phyloP scores from a whole-genome alignment of 768 basidiomycete genomes.

The Psilocybe sp. region DNA sequence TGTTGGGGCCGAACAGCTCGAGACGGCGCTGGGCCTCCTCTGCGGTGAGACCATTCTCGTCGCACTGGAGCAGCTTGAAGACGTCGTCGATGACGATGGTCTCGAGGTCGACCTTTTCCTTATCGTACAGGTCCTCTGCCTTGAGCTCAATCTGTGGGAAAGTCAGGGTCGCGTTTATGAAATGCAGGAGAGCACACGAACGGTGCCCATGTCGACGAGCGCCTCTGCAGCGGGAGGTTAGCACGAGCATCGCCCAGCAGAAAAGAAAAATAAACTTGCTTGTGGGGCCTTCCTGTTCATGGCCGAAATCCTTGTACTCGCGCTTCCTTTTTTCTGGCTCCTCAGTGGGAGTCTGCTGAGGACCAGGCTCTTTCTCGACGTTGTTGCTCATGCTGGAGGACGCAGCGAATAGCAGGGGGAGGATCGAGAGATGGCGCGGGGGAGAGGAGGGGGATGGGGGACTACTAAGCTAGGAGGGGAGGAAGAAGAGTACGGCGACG shows the following conservation, averaged over 20 bases:
- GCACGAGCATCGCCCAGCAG: slow-evolving; percentile 10
- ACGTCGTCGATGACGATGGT: slow-evolving; percentile 96
- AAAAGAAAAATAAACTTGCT: slow-evolving; percentile 44
- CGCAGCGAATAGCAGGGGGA: slow-evolving; percentile 8
- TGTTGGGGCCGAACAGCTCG: slow-evolving; percentile 95
- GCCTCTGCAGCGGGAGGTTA: slow-evolving; percentile 50
- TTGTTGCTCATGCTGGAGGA: slow-evolving; percentile 19
- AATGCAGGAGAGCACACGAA: slow-evolving; percentile 28
- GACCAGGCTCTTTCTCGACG: slow-evolving; percentile 59
- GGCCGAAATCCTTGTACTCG: slow-evolving; percentile 85
- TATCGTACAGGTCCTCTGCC: slow-evolving; percentile 93
- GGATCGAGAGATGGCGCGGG: slow-evolving; percentile 1
- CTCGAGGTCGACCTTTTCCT: slow-evolving; percentile 99
- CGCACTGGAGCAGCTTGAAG: slow-evolving; percentile 92
- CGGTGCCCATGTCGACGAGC: slow-evolving; percentile 82
- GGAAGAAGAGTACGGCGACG: slow-evolving; percentile 11
- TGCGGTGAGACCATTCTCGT: slow-evolving; percentile 69
- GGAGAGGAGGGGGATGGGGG: too few species aligned
- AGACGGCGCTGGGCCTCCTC: slow-evolving; percentile 83
- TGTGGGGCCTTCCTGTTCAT: slow-evolving; percentile 65
- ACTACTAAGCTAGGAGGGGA: slow-evolving; percentile 7
- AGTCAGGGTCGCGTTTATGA: slow-evolving; percentile 7
- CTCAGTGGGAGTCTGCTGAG: slow-evolving; percentile 35
- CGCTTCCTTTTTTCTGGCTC: slow-evolving; percentile 59
- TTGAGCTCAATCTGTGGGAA: slow-evolving; percentile 73